phyloP scores from a whole-genome alignment of 2,329 filamentous ascomycete genomes.

The Venturia oleaginea region DNA sequence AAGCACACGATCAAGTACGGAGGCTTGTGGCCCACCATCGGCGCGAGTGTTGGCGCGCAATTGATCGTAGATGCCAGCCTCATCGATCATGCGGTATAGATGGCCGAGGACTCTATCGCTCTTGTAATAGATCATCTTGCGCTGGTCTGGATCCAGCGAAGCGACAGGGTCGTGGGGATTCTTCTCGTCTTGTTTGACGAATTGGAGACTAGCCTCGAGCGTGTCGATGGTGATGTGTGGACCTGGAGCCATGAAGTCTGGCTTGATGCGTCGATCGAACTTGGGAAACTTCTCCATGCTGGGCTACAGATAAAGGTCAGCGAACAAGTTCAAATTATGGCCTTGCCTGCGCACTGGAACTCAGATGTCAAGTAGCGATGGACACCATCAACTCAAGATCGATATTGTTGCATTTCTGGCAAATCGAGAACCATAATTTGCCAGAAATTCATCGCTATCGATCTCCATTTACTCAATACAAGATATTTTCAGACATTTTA shows the following conservation, averaged over 20 bases:
- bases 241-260: constrained; percentile 46
- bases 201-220: constrained; percentile 27
- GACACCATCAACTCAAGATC: constrained; percentile 1
- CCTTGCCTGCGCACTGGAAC: too few species aligned
- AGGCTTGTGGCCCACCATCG: background rate
- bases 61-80: constrained; percentile 53
- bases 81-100: constrained; percentile 65
- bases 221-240: constrained; percentile 33
- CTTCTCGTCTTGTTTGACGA: constrained; percentile 37
- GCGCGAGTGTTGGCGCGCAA: constrained; percentile 23
- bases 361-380: too few species aligned
- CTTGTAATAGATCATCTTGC: constrained; percentile 49
- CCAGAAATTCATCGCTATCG: background rate
- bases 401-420: constrained; percentile 18
- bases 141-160: constrained; percentile 18
- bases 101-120: constrained; percentile 60
- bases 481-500: too few species aligned
- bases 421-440: background rate
- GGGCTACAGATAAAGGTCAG: constrained; percentile 27
- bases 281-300: constrained; percentile 37
- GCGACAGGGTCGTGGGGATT: constrained; percentile 33
- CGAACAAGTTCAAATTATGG: too few species aligned
- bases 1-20: background rate
- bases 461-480: too few species aligned
- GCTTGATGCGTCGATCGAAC: constrained; percentile 28